Percentiles rank a stretch among this genome's conserved stretches.
These are phyloP conservation scores for Trametes meyenii DNA, from an alignment of 768 basidiomycete genomes.

Conservation along the genomic window DNA sequence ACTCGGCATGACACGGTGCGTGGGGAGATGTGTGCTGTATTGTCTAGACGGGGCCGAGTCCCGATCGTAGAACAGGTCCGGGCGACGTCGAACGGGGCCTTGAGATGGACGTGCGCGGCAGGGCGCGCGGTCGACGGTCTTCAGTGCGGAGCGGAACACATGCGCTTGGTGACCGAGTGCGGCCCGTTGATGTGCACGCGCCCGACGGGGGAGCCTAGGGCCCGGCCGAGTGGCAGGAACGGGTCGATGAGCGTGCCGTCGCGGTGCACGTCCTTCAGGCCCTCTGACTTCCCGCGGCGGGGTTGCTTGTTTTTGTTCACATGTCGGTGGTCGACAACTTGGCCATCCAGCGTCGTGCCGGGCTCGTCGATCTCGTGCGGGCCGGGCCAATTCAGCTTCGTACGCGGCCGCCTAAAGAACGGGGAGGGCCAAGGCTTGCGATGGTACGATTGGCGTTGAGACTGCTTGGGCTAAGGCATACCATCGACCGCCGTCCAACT, in stretches of 20 bases:
- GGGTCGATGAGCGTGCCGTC: slow-evolving; percentile 4
- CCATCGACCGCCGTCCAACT: no score
- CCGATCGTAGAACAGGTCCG: background rate
- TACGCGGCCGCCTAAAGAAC: no score
- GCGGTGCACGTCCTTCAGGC: background rate
- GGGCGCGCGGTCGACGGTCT: slow-evolving; percentile 1
- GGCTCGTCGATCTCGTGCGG: background rate
- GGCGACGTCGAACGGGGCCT: background rate
- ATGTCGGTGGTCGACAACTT: background rate
- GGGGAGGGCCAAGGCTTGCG: no score
- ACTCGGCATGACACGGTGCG: no score
- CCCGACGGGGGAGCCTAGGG: background rate
- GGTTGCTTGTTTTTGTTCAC: slow-evolving; percentile 2
- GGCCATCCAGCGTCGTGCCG: background rate
- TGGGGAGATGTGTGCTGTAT: no score
- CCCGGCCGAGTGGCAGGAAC: slow-evolving; percentile 4
- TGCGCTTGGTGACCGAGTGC: background rate
- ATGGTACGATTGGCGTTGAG: no score
- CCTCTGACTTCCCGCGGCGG: background rate
- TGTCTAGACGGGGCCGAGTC: no score
- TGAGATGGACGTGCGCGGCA: background rate
- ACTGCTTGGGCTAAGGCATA: no score
- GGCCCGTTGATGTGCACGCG: background rate
- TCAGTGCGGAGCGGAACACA: slow-evolving; percentile 7
- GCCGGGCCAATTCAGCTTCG: no score